Base-by-base conservation (phyloP, 371 early-diverging fungal species). In the Smittium mucronatum region DNA sequence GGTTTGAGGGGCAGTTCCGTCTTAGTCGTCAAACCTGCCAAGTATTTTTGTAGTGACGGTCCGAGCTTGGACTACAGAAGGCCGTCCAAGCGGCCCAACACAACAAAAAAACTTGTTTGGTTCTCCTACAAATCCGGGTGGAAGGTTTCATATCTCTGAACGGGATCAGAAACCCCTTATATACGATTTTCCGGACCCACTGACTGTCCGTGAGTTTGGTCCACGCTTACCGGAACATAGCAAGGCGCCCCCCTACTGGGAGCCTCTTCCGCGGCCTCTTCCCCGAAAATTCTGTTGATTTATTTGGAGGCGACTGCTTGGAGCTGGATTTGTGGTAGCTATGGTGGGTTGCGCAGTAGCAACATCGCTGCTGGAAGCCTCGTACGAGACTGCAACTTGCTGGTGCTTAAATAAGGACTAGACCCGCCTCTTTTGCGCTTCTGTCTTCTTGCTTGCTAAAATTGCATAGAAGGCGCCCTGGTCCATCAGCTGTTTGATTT, bases 251-350 rank as follows among this genome's bases (percentile, higher is more conserved):
- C 47, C 47, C 21, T 47, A 47, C 47, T 21, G 47, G 47, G 47
- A 47, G 5, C 47, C 47, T 21, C 47, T 47, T 47, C 21, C 47
- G 5, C 47, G 47, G 47, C 21, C 47, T 5, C 47, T 5, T 21
- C 21, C 47, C 47, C 47, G 21, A 21, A 21, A 64, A 64, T 30
- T 25, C 36, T 21, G 5, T 17, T 17, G 69, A 69, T 30, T 69
- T 77, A 25, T 70, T 71, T 11, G 75, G 76, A 25, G 61, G 58
- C 15, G 73, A 76, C 0, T 74, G 67, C 25, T 30, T 78, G n/a
- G 36, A 71, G 5, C 78, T n/a, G n/a, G n/a, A n/a, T n/a, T n/a
- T n/a, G n/a, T n/a, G n/a, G n/a, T n/a, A n/a, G n/a, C n/a, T n/a
- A n/a, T n/a, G n/a, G n/a, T n/a, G n/a, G n/a, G n/a, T n/a, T n/a